A percentile compares a stretch with the other conserved stretches of the same genome.
Conservation (phyloP, 208 protist genomes). For the Leptomonas seymouri region DNA sequence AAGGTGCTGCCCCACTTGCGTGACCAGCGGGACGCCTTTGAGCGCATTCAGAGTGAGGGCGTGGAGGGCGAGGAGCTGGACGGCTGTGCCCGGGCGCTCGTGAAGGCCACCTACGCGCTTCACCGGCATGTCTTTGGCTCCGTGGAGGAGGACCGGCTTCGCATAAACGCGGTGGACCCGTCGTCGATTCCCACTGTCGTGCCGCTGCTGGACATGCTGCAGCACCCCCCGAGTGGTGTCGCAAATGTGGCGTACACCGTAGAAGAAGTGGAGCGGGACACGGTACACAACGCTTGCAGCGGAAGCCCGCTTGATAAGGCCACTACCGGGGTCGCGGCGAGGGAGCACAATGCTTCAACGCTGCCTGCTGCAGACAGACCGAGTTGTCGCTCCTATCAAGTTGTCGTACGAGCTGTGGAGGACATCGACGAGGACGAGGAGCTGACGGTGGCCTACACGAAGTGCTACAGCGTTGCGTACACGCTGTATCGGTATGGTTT, state of each 20-base stretch:
- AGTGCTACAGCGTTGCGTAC: constrained; percentile 71
- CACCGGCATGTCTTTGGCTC: constrained; percentile 41
- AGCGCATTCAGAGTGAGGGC: constrained; percentile 22
- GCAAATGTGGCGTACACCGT: constrained; percentile 41
- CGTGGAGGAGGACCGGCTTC: constrained; percentile 33
- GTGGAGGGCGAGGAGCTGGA: constrained; percentile 36
- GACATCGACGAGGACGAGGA: constrained; percentile 54
- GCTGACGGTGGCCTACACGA: constrained; percentile 50
- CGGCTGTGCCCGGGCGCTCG: constrained; percentile 28
- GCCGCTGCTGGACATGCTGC: constrained; percentile 66
- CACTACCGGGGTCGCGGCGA: not conserved
- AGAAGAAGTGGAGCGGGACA: constrained; percentile 12
- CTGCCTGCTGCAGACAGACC: too few relatives aligned
- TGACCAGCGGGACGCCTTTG: constrained; percentile 8
- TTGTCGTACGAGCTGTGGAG: constrained; percentile 40
- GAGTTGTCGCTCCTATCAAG: constrained; percentile 12
- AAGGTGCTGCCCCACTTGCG: constrained; percentile 43
- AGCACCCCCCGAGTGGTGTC: constrained; percentile 43
- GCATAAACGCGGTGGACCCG: constrained; percentile 46
- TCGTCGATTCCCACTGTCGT: constrained; percentile 44
- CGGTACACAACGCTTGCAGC: too few relatives aligned
- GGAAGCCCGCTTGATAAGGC: too few relatives aligned
- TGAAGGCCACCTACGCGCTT: constrained; percentile 30
- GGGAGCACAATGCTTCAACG: not conserved
- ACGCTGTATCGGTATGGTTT: constrained; percentile 73